Conservation (phyloP, 75 land plant species). For the Sequoia sempervirens region DNA sequence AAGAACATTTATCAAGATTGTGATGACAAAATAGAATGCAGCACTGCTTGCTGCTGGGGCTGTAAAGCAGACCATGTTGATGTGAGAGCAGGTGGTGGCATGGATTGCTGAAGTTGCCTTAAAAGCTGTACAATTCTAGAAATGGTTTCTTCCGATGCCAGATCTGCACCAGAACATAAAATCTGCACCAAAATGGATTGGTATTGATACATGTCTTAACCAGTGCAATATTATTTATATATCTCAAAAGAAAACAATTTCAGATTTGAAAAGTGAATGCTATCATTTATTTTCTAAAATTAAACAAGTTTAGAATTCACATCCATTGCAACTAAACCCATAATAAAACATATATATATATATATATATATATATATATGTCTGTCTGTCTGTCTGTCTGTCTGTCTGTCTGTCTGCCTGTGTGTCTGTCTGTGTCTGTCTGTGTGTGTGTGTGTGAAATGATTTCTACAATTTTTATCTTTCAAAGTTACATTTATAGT, state of each 20-base stretch:
- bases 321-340: background rate
- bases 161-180: slow-evolving; percentile 34
- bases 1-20: background rate
- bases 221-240: background rate
- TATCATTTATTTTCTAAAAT: background rate
- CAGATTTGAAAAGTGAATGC: background rate
- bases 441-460: too few species aligned
- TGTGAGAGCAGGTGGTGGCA: slow-evolving; percentile 48
- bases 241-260: background rate
- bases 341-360: background rate
- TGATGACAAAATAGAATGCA: slow-evolving; percentile 38
- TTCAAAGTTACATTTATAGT: background rate
- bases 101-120: slow-evolving; percentile 43
- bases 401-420: too few species aligned
- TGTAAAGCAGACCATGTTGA: slow-evolving; percentile 50
- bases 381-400: too few species aligned
- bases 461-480: background rate
- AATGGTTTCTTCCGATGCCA: slow-evolving; percentile 38
- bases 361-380: too few species aligned
- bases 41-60: slow-evolving; percentile 47
- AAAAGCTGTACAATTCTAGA: slow-evolving; percentile 34
- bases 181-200: slow-evolving; percentile 17
- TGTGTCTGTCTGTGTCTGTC: too few species aligned
- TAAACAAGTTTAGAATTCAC: background rate
- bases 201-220: background rate